A percentile compares a stretch with the other conserved stretches of the same genome.
Conservation (phyloP, 805 yeast species). For the Pichia kluyveri region DNA sequence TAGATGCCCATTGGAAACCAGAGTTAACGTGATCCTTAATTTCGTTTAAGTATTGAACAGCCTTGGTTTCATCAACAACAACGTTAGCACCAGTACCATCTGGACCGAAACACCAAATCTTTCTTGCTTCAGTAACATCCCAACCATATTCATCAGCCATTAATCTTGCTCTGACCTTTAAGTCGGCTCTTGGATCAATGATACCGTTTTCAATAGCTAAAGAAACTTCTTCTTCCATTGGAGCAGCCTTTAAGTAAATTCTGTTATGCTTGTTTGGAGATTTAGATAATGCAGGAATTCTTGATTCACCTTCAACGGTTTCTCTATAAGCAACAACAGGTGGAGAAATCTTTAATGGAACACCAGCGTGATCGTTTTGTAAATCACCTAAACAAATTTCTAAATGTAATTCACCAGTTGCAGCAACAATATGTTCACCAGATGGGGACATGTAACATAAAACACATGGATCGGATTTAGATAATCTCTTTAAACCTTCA, state of each 20-base stretch:
- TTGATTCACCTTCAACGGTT: slow-evolving; percentile 89
- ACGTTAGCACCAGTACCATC: slow-evolving; percentile 98
- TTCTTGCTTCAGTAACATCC: slow-evolving; percentile 99
- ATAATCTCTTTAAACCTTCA: slow-evolving; percentile 99
- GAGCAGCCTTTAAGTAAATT: slow-evolving; percentile 95
- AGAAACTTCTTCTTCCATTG: slow-evolving; percentile 88
- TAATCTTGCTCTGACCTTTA: slow-evolving; percentile 98
- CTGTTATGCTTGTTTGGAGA: slow-evolving; percentile 99
- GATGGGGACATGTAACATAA: slow-evolving; percentile 77
- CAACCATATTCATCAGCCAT: slow-evolving; percentile 98
- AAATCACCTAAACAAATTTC: slow-evolving; percentile 95
- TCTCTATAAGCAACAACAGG: slow-evolving; percentile 99
- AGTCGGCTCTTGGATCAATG: slow-evolving; percentile 91
- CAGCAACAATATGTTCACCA: slow-evolving; percentile 99
- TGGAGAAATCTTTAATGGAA: slow-evolving; percentile 95
- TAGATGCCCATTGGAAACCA: slow-evolving; percentile 99
- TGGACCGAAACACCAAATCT: slow-evolving; percentile 99
- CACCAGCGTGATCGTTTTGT: slow-evolving; percentile 99
- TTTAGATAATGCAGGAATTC: slow-evolving; percentile 94
- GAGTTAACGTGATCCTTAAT: slow-evolving; percentile 99
- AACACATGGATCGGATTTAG: slow-evolving; percentile 99
- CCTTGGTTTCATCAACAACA: slow-evolving; percentile 99
- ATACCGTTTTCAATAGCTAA: slow-evolving; percentile 89
- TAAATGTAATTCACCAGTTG: slow-evolving; percentile 99
- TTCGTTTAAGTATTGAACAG: slow-evolving; percentile 97